Evolutionary conservation across 306 rosid species (phyloP).

Genomic region (Ormosia emarginata): DNA sequence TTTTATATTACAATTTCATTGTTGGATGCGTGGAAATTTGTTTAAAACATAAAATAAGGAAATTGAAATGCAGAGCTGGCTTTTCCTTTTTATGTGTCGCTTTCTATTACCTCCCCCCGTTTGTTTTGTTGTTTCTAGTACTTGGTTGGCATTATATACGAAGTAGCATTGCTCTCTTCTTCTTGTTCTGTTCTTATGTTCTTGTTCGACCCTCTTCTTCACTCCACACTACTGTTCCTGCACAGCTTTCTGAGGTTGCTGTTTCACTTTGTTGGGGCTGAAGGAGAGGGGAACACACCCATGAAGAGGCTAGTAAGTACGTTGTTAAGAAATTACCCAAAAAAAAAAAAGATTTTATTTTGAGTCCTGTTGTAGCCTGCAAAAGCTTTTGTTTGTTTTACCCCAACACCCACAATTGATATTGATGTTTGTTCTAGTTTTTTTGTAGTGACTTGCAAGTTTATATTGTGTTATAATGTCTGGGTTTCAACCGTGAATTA

Average conservation of each 20-base stretch:
- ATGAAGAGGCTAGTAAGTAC: slow-evolving; percentile 55
- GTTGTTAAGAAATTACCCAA: slow-evolving; percentile 8
- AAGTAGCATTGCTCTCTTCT: background rate
- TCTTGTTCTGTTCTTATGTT: background rate
- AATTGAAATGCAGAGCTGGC: slow-evolving; percentile 24
- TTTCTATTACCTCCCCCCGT: background rate
- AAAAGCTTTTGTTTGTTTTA: too few relatives aligned
- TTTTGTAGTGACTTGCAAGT: background rate
- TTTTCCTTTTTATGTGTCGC: slow-evolving; percentile 25
- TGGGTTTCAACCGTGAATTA: background rate
- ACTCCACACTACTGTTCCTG: background rate
- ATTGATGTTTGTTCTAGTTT: background rate
- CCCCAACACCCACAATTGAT: background rate
- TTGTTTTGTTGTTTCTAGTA: background rate
- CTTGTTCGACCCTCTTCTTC: background rate
- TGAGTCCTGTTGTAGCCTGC: too few relatives aligned
- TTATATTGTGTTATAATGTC: background rate
- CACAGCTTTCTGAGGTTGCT: slow-evolving; percentile 14
- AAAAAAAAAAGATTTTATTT: too few relatives aligned
- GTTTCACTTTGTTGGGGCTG: background rate
- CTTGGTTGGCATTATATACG: slow-evolving; percentile 26
- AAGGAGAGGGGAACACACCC: background rate
- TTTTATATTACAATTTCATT: background rate
- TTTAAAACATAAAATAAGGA: background rate
- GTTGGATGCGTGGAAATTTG: slow-evolving; percentile 10